phyloP scores from a whole-genome alignment of 2,329 filamentous ascomycete genomes.

The Calonectria hawksworthii region DNA sequence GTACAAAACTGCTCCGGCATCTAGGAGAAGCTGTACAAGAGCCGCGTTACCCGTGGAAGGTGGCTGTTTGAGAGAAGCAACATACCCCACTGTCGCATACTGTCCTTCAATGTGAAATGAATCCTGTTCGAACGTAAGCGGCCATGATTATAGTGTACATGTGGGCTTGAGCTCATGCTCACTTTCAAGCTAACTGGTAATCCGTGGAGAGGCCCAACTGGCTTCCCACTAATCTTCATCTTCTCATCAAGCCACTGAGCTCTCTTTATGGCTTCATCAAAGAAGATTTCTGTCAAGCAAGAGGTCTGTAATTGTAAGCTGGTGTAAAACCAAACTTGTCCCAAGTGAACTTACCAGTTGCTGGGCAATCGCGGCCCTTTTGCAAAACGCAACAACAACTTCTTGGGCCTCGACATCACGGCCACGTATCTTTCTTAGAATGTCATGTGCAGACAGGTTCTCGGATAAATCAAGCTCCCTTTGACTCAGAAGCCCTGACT shows the following conservation, averaged over 20 bases:
- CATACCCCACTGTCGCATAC: not conserved
- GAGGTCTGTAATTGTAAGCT: constrained; percentile 38
- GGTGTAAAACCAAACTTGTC: not conserved
- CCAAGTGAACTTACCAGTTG: constrained; percentile 43
- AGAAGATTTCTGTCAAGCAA: constrained; percentile 61
- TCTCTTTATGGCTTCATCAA: constrained; percentile 47
- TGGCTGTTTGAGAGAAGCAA: not conserved
- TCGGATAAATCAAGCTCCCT: constrained; percentile 62
- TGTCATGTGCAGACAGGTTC: constrained; percentile 52
- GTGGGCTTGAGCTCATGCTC: not conserved
- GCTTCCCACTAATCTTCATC: not conserved
- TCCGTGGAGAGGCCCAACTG: not conserved
- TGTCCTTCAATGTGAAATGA: not conserved
- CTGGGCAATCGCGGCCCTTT: constrained; percentile 47
- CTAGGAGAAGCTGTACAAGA: not conserved
- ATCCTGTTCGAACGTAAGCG: not conserved
- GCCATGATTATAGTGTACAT: too few relatives aligned
- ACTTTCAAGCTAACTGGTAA: not conserved
- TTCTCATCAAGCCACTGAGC: not conserved
- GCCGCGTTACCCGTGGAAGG: not conserved
- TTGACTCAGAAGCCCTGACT: not conserved
- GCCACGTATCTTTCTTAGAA: constrained; percentile 53
- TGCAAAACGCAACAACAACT: constrained; percentile 52
- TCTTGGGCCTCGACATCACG: constrained; percentile 49
- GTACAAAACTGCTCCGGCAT: not conserved